These are phyloP conservation scores for Salvia sclarea DNA, from an alignment of 305 asterid genomes.

Conservation along the genomic window DNA sequence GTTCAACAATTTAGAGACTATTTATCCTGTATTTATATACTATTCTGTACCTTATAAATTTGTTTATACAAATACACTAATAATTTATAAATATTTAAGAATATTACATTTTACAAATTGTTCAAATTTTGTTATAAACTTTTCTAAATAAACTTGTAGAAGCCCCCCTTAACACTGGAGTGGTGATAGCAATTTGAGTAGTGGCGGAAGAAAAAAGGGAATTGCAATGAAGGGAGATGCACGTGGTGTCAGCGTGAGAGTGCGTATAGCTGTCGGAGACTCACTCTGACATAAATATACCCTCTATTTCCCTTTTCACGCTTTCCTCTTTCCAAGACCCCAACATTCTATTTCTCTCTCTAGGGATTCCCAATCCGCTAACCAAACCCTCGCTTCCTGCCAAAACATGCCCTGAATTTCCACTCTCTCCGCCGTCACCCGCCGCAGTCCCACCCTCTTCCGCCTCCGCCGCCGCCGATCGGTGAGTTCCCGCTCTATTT, in stretches of 20 bases:
- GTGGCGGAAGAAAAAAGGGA: constrained; percentile 22
- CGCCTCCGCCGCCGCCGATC: constrained; percentile 40
- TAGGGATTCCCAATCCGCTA: constrained; percentile 36
- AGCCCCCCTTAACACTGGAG: too few species aligned
- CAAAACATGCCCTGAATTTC: constrained; percentile 46
- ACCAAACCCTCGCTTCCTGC: constrained; percentile 28
- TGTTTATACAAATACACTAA: too few species aligned
- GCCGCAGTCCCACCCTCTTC: constrained; percentile 31
- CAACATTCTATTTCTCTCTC: constrained; percentile 37
- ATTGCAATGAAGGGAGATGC: constrained; percentile 15
- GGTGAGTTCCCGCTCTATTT: constrained; percentile 35
- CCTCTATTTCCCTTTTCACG: not conserved
- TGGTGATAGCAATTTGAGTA: constrained; percentile 10
- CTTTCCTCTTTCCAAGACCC: constrained; percentile 37
- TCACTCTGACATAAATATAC: constrained; percentile 21
- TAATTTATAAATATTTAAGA: too few species aligned
- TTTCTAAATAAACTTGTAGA: too few species aligned
- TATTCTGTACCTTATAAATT: too few species aligned
- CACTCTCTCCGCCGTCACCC: constrained; percentile 24
- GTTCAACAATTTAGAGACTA: too few species aligned
- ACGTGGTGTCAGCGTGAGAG: constrained; percentile 41
- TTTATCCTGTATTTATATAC: too few species aligned
- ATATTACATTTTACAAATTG: too few species aligned
- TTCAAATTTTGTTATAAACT: too few species aligned
- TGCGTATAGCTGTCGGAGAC: constrained; percentile 37